These are phyloP conservation scores for Dipsacomyces acuminosporus DNA, from an alignment of 371 early-diverging fungal species.

Conservation along the genomic window DNA sequence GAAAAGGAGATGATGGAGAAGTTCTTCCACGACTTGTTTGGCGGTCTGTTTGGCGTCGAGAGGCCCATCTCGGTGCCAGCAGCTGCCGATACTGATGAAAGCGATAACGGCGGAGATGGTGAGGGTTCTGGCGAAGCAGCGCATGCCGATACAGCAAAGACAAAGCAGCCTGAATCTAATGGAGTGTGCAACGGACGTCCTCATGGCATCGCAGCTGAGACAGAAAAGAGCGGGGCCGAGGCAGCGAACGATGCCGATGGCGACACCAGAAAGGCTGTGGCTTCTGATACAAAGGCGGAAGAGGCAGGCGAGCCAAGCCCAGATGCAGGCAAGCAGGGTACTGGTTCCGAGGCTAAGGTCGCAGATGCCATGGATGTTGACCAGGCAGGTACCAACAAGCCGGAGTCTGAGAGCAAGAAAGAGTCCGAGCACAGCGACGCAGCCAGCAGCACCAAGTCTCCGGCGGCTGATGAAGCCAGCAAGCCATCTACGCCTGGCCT, in stretches of 20 bases:
- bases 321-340: background rate
- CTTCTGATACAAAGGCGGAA: slow-evolving; percentile 44
- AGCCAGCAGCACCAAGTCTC: background rate
- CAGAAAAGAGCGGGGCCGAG: background rate
- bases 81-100: background rate
- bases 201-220: too few relatives aligned
- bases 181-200: too few relatives aligned
- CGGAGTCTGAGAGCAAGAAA: background rate
- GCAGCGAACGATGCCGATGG: slow-evolving; percentile 19
- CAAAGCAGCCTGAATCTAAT: background rate
- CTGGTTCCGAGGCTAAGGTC: background rate
- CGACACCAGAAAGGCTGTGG: slow-evolving; percentile 41
- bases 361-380: slow-evolving; percentile 20
- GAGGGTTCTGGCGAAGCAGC: background rate
- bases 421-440: background rate
- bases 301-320: background rate
- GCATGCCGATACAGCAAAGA: background rate
- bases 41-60: slow-evolving; percentile 65
- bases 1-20: slow-evolving; percentile 68
- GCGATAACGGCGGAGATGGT: slow-evolving; percentile 41
- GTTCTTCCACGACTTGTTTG: slow-evolving; percentile 71
- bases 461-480: slow-evolving; percentile 19
- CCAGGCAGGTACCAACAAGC: background rate
- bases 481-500: slow-evolving; percentile 40
- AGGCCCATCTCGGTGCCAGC: slow-evolving; percentile 2